Evolutionary conservation across 1,284 basidiomycete species (phyloP), one percentile per base, ranked within the genome.

Genomic region (Irpex sp.): DNA sequence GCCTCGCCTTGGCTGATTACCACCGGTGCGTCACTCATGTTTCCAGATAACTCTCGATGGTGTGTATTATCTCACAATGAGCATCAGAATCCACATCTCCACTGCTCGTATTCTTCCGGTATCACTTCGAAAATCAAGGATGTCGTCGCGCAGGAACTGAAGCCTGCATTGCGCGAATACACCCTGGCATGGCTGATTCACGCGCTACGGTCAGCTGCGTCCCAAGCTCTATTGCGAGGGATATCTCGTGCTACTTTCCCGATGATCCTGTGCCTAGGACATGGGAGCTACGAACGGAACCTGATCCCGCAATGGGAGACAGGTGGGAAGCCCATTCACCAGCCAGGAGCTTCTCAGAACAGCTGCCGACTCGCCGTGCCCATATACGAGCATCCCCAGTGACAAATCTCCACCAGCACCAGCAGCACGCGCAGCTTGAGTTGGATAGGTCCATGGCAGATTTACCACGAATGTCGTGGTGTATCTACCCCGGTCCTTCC

Each of bases 401-500:
- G 40, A 44, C 40, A 44, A 44, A 44, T 44, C 40, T 15, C 40
- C 40, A 44, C 40, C 40, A 44, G 15, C 40, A 44, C 40, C 40
- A 44, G 15, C 40, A 44, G 15, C 40, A 44, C 40, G 40, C 40
- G 40, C 40, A 44, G 40, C 40, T 44, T 11, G 15, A 9, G 40
- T 44, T 44, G 40, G 40, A 44, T 26, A 44, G 40, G 40, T 11
- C 15, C 15, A 15, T 44, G 40, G 40, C 40, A 44, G 40, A 15
- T 44, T 21, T 21, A 21, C 19, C 19, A 54, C 52, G 52, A 34
- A 21, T 54, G 31, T 17, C 52, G 40, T 54, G 52, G 52, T 54
- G 52, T 54, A 54, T 54, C 52, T 54, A 54, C 52, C 52, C 52
- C 19, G 52, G 52, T 54, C 52, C 52, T 54, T 54, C 5, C 52